These are phyloP conservation scores for Wickerhamiella pararugosa DNA, from an alignment of 1,139 yeast genomes.

Conservation along the genomic window DNA sequence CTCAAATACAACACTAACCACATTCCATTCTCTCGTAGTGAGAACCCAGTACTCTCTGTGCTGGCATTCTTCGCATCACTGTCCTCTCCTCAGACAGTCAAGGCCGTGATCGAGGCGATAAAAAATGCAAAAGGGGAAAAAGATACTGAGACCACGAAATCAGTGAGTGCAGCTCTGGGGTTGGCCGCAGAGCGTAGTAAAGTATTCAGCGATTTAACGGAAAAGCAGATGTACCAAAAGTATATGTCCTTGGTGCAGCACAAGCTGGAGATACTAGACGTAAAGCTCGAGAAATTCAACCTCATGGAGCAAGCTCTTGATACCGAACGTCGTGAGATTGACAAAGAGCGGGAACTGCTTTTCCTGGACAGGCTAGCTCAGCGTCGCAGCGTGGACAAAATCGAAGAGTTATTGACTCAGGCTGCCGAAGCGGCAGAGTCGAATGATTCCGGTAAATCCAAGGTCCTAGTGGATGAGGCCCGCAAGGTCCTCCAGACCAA, in stretches of 20 bases:
- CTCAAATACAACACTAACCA: conserved; percentile 62
- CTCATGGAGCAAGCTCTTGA: conserved; percentile 68
- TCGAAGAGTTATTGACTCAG: conserved; percentile 36
- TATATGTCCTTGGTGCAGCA: conserved; percentile 54
- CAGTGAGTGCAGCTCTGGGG: conserved; percentile 24
- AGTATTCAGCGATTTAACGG: conserved; percentile 69
- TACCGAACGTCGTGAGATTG: conserved; percentile 57
- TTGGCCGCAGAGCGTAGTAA: conserved; percentile 67
- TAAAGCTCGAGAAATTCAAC: conserved; percentile 55
- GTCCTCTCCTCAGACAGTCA: conserved; percentile 73
- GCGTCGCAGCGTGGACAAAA: conserved; percentile 41
- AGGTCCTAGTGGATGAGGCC: conserved; percentile 3
- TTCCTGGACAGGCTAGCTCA: conserved; percentile 66
- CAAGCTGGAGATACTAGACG: conserved; percentile 59
- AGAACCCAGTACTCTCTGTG: conserved; percentile 86
- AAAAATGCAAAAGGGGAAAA: conserved; percentile 8
- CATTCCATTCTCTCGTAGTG: conserved; percentile 69
- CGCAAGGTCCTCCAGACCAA: not conserved
- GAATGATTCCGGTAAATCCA: conserved; percentile 11
- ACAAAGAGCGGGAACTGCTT: conserved; percentile 66
- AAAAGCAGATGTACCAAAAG: conserved; percentile 39
- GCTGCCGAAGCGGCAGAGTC: conserved; percentile 29
- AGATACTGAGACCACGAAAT: conserved; percentile 9
- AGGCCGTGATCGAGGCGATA: conserved; percentile 9
- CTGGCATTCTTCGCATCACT: conserved; percentile 73